These are phyloP conservation scores for Hyaloscypha bicolor DNA, from an alignment of 495 filamentous ascomycete genomes.

Conservation along the genomic window DNA sequence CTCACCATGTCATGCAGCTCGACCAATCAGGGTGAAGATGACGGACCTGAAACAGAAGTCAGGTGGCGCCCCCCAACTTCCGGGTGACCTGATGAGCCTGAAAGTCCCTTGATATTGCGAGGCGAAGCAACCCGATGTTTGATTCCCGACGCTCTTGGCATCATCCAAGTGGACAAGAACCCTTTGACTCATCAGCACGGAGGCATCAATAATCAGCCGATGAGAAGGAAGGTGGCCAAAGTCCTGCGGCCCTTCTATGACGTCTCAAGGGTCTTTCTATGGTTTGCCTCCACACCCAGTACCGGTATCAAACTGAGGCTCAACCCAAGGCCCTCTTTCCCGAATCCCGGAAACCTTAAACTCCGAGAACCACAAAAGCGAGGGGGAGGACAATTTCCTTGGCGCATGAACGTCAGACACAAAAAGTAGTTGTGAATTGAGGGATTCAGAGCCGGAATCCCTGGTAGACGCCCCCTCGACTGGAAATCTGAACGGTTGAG, in stretches of 20 bases:
- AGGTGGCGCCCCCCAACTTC: neutral
- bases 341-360: constrained; percentile 1
- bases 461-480: neutral
- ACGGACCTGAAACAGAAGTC: neutral
- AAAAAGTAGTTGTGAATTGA: neutral
- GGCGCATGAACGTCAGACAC: neutral
- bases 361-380: neutral
- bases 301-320: neutral
- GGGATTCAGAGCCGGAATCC: neutral
- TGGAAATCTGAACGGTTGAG: too few species aligned
- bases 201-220: neutral
- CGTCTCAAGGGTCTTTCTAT: neutral
- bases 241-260: constrained; percentile 11
- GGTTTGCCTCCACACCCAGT: neutral
- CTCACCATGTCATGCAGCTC: neutral
- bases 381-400: neutral
- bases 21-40: neutral
- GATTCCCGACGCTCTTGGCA: neutral
- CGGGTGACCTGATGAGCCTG: neutral
- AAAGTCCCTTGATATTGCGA: neutral
- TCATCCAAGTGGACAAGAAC: neutral
- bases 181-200: constrained; percentile 1
- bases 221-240: neutral
- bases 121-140: neutral
- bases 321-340: neutral